Percentiles rank a stretch among this genome's conserved stretches.
Conservation (phyloP, 2,329 filamentous ascomycete species). For the Scedosporium apiospermum region DNA sequence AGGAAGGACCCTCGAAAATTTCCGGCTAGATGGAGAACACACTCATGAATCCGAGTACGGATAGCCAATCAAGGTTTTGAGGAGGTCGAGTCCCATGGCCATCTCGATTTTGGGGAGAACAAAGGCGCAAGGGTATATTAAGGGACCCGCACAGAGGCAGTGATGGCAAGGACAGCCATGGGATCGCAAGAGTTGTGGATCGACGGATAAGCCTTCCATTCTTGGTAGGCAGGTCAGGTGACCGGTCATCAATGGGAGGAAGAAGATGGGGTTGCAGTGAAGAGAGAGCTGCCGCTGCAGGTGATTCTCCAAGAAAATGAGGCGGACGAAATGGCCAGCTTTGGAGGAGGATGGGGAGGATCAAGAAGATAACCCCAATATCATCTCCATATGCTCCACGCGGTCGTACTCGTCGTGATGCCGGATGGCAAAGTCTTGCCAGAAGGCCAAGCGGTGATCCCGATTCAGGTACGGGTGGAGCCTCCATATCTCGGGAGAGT, state of each 20-base stretch:
- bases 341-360: neutral
- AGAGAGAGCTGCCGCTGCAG: neutral
- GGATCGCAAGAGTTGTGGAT: neutral
- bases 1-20: neutral
- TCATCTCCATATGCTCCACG: neutral
- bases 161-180: neutral
- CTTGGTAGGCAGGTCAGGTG: neutral
- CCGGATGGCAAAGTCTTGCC: neutral
- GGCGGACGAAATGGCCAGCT: neutral
- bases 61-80: neutral
- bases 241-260: neutral
- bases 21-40: neutral
- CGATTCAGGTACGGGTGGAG: neutral
- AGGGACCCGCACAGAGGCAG: neutral
- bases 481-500: neutral
- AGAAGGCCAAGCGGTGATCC: constrained; percentile 2
- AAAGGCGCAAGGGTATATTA: neutral
- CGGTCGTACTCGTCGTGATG: neutral
- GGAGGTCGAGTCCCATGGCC: neutral
- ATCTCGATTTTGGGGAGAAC: no score
- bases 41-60: neutral
- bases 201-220: neutral
- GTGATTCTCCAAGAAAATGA: neutral
- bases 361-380: neutral
- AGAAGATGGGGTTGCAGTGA: neutral